These are phyloP conservation scores for Phytophthora ohioensis DNA, from an alignment of 352 stramenopile species.

Conservation along the genomic window DNA sequence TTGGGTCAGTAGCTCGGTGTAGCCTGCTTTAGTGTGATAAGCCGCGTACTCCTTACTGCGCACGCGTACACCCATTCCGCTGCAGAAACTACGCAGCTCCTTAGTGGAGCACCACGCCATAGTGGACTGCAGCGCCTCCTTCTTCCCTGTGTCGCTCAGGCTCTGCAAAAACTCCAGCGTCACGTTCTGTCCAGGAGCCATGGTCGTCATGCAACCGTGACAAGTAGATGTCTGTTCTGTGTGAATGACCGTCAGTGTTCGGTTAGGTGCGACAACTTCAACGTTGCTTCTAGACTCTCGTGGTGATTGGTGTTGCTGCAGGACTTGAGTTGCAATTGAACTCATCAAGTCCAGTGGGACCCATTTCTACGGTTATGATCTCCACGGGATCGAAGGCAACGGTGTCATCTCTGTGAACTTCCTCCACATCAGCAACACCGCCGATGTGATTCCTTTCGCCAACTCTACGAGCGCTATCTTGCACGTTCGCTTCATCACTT, in stretches of 20 bases:
- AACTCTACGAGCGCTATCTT: not conserved
- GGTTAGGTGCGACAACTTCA: conserved; percentile 19
- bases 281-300: not conserved
- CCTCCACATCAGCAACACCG: not conserved
- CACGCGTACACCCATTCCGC: conserved; percentile 27
- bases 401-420: not conserved
- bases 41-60: conserved; percentile 34
- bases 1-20: conserved; percentile 30
- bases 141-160: conserved; percentile 26
- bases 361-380: not conserved
- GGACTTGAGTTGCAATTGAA: not conserved
- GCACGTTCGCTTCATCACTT: not conserved
- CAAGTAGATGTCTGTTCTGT: not conserved
- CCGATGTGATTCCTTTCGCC: not conserved
- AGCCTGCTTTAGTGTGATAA: conserved; percentile 35
- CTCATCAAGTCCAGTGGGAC: too few species aligned
- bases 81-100: conserved; percentile 29
- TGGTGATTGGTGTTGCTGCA: not conserved
- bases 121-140: conserved; percentile 23
- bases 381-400: not conserved
- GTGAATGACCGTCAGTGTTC: not conserved
- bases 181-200: conserved; percentile 16
- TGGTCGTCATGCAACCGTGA: not conserved
- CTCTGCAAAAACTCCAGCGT: conserved; percentile 33
- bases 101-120: conserved; percentile 34